Evolutionary conservation across 495 filamentous ascomycete genomes (phyloP).

Genomic region (Trichoderma erinaceum): DNA sequence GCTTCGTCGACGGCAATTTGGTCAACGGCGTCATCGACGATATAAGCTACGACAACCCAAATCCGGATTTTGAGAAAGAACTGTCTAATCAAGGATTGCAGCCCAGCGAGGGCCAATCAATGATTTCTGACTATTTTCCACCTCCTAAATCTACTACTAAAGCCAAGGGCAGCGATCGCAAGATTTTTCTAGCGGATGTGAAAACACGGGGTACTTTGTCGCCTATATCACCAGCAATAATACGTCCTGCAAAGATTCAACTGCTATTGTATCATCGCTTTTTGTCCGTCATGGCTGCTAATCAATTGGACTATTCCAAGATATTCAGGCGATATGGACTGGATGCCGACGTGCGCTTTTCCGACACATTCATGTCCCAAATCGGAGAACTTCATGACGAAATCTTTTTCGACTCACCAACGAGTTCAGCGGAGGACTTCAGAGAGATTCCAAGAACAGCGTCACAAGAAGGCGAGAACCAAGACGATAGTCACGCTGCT

Average conservation of each 20-base stretch:
- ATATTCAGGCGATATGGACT: slow-evolving; percentile 68
- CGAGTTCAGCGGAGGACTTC: slow-evolving; percentile 16
- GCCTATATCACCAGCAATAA: slow-evolving; percentile 59
- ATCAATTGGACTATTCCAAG: slow-evolving; percentile 57
- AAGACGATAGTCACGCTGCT: slow-evolving; percentile 14
- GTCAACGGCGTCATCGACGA: slow-evolving; percentile 90
- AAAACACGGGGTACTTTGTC: slow-evolving; percentile 68
- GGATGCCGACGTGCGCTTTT: slow-evolving; percentile 57
- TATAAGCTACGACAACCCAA: slow-evolving; percentile 70
- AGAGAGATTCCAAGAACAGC: not conserved
- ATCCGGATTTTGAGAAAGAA: slow-evolving; percentile 58
- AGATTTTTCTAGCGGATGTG: slow-evolving; percentile 76
- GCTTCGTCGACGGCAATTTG: slow-evolving; percentile 70
- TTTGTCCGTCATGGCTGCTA: slow-evolving; percentile 64
- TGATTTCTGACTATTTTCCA: slow-evolving; percentile 24
- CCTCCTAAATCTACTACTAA: slow-evolving; percentile 12
- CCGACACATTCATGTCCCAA: slow-evolving; percentile 73
- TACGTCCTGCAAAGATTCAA: slow-evolving; percentile 75
- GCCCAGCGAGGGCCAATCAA: slow-evolving; percentile 18
- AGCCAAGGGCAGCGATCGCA: slow-evolving; percentile 46
- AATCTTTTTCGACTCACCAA: slow-evolving; percentile 37
- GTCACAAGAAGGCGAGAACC: not conserved
- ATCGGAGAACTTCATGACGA: slow-evolving; percentile 63
- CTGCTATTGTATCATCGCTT: slow-evolving; percentile 89
- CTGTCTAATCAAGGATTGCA: slow-evolving; percentile 22